Conservation (phyloP, 345 rosid genomes). For the Schrenkiella parvula region DNA sequence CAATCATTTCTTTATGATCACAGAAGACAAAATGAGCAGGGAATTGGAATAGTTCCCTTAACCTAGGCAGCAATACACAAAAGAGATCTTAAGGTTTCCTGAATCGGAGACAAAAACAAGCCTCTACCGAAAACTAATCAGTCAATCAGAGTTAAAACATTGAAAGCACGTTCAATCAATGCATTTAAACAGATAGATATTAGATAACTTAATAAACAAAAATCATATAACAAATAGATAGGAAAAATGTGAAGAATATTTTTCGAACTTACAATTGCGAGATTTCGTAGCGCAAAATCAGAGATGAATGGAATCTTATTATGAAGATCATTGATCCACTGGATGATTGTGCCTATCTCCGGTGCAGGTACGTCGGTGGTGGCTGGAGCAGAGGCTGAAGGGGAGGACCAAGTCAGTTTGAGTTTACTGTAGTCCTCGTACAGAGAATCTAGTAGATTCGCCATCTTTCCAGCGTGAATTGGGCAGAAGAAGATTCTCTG, state of each 20-base stretch:
- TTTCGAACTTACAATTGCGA: constrained; percentile 23
- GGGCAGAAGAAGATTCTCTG: not conserved
- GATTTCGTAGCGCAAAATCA: constrained; percentile 31
- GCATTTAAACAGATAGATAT: not conserved
- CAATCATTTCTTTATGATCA: not conserved
- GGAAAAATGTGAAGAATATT: not conserved
- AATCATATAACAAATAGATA: not conserved
- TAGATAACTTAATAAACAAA: not conserved
- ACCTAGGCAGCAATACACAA: constrained; percentile 12
- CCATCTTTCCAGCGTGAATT: not conserved
- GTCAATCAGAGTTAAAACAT: not conserved
- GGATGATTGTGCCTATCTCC: not conserved
- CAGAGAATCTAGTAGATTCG: constrained; percentile 19
- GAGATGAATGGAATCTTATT: not conserved
- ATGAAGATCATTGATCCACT: constrained; percentile 33
- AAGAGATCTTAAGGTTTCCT: not conserved
- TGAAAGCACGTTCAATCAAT: not conserved
- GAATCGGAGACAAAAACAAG: not conserved
- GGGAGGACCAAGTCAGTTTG: not conserved
- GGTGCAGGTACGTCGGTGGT: not conserved
- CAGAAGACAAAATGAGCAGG: not conserved
- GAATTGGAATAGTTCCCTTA: not conserved
- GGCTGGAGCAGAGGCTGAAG: not conserved
- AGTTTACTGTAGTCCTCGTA: constrained; percentile 17
- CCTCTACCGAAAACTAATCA: not conserved